phyloP scores from a whole-genome alignment of 23 red algal genomes.

The Gracilariopsis chorda region DNA sequence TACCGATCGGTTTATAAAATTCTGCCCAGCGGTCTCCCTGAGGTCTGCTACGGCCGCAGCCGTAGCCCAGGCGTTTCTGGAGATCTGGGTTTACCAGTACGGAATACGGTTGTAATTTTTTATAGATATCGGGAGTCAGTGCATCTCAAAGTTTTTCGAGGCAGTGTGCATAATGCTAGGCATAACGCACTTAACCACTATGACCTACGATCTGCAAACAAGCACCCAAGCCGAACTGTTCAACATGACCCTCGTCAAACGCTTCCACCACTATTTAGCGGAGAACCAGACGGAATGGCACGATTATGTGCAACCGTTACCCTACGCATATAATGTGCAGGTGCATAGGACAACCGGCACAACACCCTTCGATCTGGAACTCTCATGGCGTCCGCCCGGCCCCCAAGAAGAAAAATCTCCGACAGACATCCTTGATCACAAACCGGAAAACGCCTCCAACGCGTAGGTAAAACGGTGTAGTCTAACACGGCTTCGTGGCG shows the following conservation, averaged over 20 bases:
- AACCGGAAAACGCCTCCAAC: background rate
- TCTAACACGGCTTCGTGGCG: background rate
- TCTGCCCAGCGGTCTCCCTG: too few relatives aligned
- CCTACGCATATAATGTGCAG: constrained; percentile 11
- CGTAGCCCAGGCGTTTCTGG: too few relatives aligned
- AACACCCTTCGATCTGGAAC: background rate
- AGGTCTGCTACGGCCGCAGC: too few relatives aligned
- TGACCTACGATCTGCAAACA: background rate
- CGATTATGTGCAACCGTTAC: background rate
- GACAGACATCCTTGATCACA: background rate
- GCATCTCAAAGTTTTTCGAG: too few relatives aligned
- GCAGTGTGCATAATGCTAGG: too few relatives aligned
- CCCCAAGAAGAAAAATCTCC: background rate
- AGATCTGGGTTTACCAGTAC: too few relatives aligned
- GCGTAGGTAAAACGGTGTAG: background rate
- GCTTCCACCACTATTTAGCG: background rate
- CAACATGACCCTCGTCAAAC: background rate
- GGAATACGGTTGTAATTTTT: too few relatives aligned
- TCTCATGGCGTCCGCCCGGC: background rate
- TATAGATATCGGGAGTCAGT: too few relatives aligned
- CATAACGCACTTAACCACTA: too few relatives aligned
- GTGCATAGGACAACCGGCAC: background rate
- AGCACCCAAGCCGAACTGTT: background rate
- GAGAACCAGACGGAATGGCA: background rate
- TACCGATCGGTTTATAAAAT: too few relatives aligned